Conservation (phyloP, 2,329 filamentous ascomycete genomes). For the Fusarium domesticum region DNA sequence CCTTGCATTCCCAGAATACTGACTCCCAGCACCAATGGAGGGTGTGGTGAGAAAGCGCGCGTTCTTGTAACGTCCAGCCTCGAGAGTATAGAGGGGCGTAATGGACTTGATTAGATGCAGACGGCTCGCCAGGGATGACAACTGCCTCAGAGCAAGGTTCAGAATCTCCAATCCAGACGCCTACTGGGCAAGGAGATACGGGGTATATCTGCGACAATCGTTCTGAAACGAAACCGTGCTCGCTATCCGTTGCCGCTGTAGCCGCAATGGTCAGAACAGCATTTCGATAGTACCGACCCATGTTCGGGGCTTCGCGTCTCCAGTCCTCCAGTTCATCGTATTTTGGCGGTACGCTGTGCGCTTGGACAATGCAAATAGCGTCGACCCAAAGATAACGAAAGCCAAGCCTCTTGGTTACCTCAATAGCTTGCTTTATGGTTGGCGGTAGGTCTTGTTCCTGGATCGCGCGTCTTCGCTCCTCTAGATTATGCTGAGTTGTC, state of each 20-base stretch:
- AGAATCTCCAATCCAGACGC: too few species aligned
- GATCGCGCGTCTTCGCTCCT: neutral
- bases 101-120: too few species aligned
- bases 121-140: too few species aligned
- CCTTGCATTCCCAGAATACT: too few species aligned
- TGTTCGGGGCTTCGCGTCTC: constrained; percentile 1
- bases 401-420: neutral
- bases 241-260: constrained; percentile 1
- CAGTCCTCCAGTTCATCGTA: constrained; percentile 1
- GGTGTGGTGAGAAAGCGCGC: too few species aligned
- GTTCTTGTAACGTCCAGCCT: too few species aligned
- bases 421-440: constrained; percentile 2
- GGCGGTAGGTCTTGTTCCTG: neutral
- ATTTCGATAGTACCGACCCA: constrained; percentile 8
- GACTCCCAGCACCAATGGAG: too few species aligned
- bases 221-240: constrained; percentile 2
- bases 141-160: too few species aligned
- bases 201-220: neutral
- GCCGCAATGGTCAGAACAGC: constrained; percentile 2
- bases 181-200: too few species aligned
- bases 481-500: neutral
- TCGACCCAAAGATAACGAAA: constrained; percentile 2
- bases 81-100: too few species aligned
- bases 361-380: constrained; percentile 2
- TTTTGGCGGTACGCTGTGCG: too few species aligned